A percentile compares a stretch with the other conserved stretches of the same genome.
Evolutionary conservation across 2,329 filamentous ascomycete species (phyloP).

Genomic region (Fusarium gaditjirri): DNA sequence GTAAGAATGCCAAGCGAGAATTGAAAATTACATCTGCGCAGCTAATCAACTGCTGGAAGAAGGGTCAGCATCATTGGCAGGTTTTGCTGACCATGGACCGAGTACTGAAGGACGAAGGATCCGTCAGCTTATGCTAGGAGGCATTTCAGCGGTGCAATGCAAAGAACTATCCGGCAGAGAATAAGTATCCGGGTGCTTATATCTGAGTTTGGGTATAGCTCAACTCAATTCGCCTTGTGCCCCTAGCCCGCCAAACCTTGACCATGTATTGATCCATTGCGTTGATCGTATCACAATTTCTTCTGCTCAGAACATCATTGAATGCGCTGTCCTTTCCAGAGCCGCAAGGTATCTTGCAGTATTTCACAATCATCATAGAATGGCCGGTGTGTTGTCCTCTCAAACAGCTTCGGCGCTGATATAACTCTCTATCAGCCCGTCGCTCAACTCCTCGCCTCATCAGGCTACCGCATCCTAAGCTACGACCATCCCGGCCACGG

Average conservation of each 20-base stretch:
- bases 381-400: background rate
- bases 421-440: background rate
- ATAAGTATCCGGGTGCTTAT: background rate
- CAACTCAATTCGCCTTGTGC: background rate
- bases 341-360: background rate
- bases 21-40: fast-evolving
- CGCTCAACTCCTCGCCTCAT: background rate
- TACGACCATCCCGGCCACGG: conserved; percentile 7
- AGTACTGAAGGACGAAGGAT: background rate
- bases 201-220: fast-evolving
- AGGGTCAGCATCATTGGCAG: background rate
- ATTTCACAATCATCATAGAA: background rate
- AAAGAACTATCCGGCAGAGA: background rate
- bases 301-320: background rate
- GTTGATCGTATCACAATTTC: background rate
- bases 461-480: background rate
- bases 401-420: conserved; percentile 6
- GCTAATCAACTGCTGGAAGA: background rate
- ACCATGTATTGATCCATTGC: background rate
- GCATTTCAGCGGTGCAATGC: background rate
- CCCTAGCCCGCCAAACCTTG: too few relatives aligned
- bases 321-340: background rate
- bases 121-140: background rate
- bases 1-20: fast-evolving
- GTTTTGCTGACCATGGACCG: background rate